phyloP scores from a whole-genome alignment of 108 stramenopile species.

The Craspedostauros australis region DNA sequence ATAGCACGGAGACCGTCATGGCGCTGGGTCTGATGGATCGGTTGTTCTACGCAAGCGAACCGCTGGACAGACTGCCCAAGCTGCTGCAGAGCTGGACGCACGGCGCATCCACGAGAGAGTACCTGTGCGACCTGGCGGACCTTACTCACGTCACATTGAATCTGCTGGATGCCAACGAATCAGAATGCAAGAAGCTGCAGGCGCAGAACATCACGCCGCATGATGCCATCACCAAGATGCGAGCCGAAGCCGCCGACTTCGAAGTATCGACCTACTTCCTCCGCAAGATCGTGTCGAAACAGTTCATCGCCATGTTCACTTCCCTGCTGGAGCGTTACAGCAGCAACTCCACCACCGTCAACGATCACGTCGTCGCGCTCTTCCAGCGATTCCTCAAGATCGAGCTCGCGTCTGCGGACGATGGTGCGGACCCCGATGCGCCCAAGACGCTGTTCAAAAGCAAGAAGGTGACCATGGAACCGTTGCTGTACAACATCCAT shows the following conservation, averaged over 20 bases:
- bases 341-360: conserved; percentile 64
- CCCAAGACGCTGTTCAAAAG: conserved; percentile 34
- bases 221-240: conserved; percentile 43
- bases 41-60: conserved; percentile 72
- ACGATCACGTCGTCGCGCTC: conserved; percentile 72
- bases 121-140: conserved; percentile 79
- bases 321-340: conserved; percentile 74
- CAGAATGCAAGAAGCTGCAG: neutral
- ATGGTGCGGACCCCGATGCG: conserved; percentile 17
- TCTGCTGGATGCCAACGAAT: conserved; percentile 57
- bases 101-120: conserved; percentile 66
- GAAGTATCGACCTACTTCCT: conserved; percentile 56
- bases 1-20: conserved; percentile 77
- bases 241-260: conserved; percentile 60
- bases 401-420: conserved; percentile 33
- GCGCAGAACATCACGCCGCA: neutral
- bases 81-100: conserved; percentile 66
- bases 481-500: conserved; percentile 80
- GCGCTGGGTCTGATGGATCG: conserved; percentile 79
- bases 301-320: conserved; percentile 70
- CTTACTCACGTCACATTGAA: conserved; percentile 66
- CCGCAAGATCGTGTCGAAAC: conserved; percentile 73
- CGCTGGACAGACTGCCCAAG: conserved; percentile 68
- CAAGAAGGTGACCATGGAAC: conserved; percentile 64
- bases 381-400: conserved; percentile 62